Evolutionary conservation across 2,329 filamentous ascomycete species (phyloP).

Genomic region (Colletotrichum truncatum): DNA sequence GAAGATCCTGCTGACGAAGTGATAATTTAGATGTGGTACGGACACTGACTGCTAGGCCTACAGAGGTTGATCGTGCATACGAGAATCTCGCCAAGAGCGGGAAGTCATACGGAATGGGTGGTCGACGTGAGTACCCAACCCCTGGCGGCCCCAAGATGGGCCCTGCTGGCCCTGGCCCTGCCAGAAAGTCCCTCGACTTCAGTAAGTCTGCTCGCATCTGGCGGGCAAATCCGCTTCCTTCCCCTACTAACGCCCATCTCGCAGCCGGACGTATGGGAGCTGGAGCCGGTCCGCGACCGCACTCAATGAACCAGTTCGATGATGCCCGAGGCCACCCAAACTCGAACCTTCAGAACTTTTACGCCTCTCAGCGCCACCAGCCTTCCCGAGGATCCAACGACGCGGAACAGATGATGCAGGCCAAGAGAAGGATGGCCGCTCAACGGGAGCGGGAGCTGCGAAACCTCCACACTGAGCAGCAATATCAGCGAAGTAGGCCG

Average conservation of each 20-base stretch:
- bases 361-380: constrained; percentile 92
- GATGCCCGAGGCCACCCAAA: constrained; percentile 75
- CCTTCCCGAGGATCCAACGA: constrained; percentile 84
- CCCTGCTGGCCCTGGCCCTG: constrained; percentile 37
- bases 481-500: constrained; percentile 99
- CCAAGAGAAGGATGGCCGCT: constrained; percentile 98
- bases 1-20: constrained; percentile 23
- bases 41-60: constrained; percentile 34
- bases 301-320: constrained; percentile 85
- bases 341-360: constrained; percentile 91
- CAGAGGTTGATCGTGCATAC: constrained; percentile 95
- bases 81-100: constrained; percentile 97
- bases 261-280: constrained; percentile 73
- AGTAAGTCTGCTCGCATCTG: constrained; percentile 35
- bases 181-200: constrained; percentile 38
- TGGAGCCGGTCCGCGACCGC: constrained; percentile 75
- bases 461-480: constrained; percentile 99
- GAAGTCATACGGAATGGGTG: constrained; percentile 81
- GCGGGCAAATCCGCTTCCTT: constrained; percentile 30
- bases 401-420: constrained; percentile 98
- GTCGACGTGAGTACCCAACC: constrained; percentile 84
- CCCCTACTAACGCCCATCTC: constrained; percentile 35
- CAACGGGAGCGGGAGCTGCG: constrained; percentile 98
- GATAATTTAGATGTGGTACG: constrained; percentile 28
- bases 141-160: constrained; percentile 52